Evolutionary conservation across 768 basidiomycete genomes (phyloP), one percentile per base, ranked within the genome.

Genomic region (Boletus edulis): DNA sequence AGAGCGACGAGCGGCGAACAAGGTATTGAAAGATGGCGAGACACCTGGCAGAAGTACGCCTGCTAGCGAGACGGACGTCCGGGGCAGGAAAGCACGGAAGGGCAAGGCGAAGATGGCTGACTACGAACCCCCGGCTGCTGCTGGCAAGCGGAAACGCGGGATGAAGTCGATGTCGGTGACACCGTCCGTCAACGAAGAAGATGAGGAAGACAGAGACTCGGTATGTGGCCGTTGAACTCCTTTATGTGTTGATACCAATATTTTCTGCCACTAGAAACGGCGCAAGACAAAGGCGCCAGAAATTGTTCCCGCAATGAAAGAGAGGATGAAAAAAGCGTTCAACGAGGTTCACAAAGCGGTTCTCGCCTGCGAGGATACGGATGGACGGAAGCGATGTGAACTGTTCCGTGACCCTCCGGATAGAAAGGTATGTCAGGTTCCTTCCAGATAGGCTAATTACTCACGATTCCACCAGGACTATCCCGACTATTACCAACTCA

Each of bases 401-500:
- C 80, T 95, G 41, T 96, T 96, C 82, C 81, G 84, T 54, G 91
- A 92, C 57, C 78, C 90, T n/a, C 93, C 93, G 5, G 86, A 89
- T 66, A 85, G 77, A 71, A 80, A 85, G 69, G 89, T 87, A 64
- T 58, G 78, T 70, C 14, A 31, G 4, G 1, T 41, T 49, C 18
- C n/a, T 48, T 34, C 1, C 8, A n/a, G 18, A 20, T 27, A 12
- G 54, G 47, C 7, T 27, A 47, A 11, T 44, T 49, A 61, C 57
- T 69, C 34, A 66, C 49, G 12, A 37, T 22, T 20, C 10, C 38
- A n/a, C 46, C 40, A 94, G 89, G 85, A 88, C 53, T 95, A 95
- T 65, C 92, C 93, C 31, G 90, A 94, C 66, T 99, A 98, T 69
- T 97, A 95, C 71, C 81, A 87, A 53, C 80, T 94, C 64, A 98